Evolutionary conservation across 352 stramenopile genomes (phyloP).

Genomic region (Phytophthora chlamydospora): DNA sequence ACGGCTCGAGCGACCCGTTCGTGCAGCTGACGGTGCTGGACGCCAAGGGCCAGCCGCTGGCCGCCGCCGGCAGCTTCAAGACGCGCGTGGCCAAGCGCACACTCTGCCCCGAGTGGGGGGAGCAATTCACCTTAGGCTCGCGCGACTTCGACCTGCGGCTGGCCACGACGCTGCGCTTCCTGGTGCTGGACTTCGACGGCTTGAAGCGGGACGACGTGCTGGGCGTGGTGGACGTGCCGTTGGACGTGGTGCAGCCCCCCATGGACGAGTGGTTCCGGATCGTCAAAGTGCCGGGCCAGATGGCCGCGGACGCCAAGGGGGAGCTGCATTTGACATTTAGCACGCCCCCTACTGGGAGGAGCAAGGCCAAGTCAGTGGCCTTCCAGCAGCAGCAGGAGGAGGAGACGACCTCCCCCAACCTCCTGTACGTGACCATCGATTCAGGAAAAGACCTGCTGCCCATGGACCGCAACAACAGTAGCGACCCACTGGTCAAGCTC

Average conservation of each 20-base stretch:
- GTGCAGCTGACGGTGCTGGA: conserved; percentile 64
- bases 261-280: conserved; percentile 60
- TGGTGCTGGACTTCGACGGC: conserved; percentile 65
- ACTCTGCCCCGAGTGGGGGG: conserved; percentile 57
- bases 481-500: conserved; percentile 89
- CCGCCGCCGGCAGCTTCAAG: conserved; percentile 47
- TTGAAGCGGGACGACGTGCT: conserved; percentile 68
- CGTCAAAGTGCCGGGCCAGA: conserved; percentile 44
- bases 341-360: conserved; percentile 4
- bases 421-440: conserved; percentile 76
- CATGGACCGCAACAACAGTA: conserved; percentile 80
- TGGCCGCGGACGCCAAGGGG: conserved; percentile 61
- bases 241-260: conserved; percentile 45
- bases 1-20: conserved; percentile 79
- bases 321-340: conserved; percentile 60
- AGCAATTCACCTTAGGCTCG: conserved; percentile 53
- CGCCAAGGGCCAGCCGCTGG: conserved; percentile 46
- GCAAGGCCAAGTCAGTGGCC: conserved; percentile 26
- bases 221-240: conserved; percentile 70
- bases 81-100: conserved; percentile 57
- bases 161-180: conserved; percentile 65
- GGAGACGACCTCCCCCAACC: conserved; percentile 39
- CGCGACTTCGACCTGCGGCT: conserved; percentile 59
- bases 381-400: conserved; percentile 5
- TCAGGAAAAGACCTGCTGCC: conserved; percentile 78